Percentiles rank a stretch among this genome's conserved stretches.
Conservation (phyloP, 306 rosid genomes). For the Mimosa bimucronata region DNA sequence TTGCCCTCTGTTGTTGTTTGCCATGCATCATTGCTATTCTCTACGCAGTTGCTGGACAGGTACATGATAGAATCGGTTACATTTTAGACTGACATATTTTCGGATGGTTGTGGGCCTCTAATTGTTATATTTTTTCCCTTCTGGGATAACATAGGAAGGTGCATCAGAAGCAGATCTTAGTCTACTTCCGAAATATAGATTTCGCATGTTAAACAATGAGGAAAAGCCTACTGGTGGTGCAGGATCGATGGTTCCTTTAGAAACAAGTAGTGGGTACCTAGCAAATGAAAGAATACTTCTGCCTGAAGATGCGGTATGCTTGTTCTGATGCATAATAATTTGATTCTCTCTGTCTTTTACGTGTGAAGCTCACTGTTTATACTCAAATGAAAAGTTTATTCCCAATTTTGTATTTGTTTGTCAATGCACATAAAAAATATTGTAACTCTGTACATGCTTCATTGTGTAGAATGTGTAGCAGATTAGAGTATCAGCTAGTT, state of each 20-base stretch:
- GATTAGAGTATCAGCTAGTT: background rate
- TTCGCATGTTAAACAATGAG: constrained; percentile 48
- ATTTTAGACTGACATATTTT: constrained; percentile 32
- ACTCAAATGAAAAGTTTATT: constrained; percentile 27
- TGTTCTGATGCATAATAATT: constrained; percentile 10
- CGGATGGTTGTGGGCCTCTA: constrained; percentile 22
- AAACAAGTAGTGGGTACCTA: constrained; percentile 64
- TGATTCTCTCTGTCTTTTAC: constrained; percentile 16
- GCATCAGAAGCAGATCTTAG: constrained; percentile 94
- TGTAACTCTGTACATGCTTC: background rate
- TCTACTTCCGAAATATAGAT: constrained; percentile 73
- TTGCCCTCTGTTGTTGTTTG: constrained; percentile 98
- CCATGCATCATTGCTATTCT: constrained; percentile 98
- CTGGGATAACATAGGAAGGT: constrained; percentile 68
- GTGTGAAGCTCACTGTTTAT: constrained; percentile 26
- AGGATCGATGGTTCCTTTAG: constrained; percentile 84
- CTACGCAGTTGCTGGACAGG: constrained; percentile 96
- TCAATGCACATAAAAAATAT: constrained; percentile 21
- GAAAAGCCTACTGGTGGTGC: constrained; percentile 73
- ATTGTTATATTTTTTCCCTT: constrained; percentile 36
- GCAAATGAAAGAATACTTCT: constrained; percentile 67
- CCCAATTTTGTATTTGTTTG: constrained; percentile 15
- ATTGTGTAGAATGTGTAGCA: background rate
- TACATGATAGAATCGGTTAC: constrained; percentile 41
- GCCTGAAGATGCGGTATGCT: constrained; percentile 89